Conservation (phyloP, 352 stramenopile genomes). For the Phytopythium boreale region DNA sequence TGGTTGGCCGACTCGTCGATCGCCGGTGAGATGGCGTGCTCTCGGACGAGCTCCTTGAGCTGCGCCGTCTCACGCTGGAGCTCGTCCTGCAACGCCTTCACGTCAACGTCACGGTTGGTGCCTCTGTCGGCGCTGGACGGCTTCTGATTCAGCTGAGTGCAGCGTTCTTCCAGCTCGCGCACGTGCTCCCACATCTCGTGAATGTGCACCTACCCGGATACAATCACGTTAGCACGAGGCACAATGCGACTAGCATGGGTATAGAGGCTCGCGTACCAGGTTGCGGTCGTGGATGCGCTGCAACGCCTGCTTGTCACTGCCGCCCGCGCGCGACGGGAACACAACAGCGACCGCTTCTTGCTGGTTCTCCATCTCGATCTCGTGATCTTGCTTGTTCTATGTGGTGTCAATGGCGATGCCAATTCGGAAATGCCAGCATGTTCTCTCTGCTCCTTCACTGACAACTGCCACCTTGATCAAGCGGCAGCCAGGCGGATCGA, state of each 20-base stretch:
- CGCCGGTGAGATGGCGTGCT: slow-evolving; percentile 6
- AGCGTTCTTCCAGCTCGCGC: slow-evolving; percentile 4
- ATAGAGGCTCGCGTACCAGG: neutral
- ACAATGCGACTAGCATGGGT: neutral
- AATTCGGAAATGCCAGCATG: neutral
- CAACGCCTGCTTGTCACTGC: slow-evolving; percentile 5
- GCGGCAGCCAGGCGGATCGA: slow-evolving; percentile 1
- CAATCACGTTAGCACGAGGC: neutral
- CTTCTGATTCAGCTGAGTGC: neutral
- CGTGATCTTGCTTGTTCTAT: neutral
- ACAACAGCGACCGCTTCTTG: slow-evolving; percentile 3
- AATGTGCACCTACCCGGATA: neutral
- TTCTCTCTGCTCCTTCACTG: neutral
- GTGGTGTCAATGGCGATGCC: neutral
- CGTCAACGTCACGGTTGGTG: neutral
- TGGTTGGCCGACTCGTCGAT: slow-evolving; percentile 6
- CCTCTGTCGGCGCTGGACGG: neutral
- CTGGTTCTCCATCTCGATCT: neutral
- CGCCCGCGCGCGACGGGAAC: slow-evolving; percentile 3
- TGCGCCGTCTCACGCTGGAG: slow-evolving; percentile 3
- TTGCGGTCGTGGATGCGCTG: slow-evolving; percentile 9
- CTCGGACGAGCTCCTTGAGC: slow-evolving; percentile 1
- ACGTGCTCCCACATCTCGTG: slow-evolving; percentile 7
- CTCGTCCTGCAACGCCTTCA: neutral
- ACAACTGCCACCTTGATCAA: neutral